Percentiles rank a stretch among this genome's conserved stretches.
These are phyloP conservation scores for Colletotrichum sublineola DNA, from an alignment of 2,329 filamentous ascomycete genomes.

Conservation along the genomic window DNA sequence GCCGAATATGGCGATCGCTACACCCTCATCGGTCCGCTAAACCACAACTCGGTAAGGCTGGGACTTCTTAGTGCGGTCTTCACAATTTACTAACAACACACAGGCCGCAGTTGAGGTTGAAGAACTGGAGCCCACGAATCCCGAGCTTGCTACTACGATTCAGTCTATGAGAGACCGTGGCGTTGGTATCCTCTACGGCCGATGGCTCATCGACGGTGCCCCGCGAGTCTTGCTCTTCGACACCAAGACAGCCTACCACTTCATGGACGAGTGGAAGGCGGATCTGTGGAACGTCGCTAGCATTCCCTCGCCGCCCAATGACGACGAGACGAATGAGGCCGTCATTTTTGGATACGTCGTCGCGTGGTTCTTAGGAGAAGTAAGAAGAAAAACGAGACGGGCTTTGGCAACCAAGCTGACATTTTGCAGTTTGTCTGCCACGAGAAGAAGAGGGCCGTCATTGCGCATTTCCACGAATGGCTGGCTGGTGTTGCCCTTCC, in stretches of 20 bases:
- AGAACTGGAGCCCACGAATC: slow-evolving; percentile 86
- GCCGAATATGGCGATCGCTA: slow-evolving; percentile 99
- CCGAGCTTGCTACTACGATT: slow-evolving; percentile 84
- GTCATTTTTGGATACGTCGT: slow-evolving; percentile 98
- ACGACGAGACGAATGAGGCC: slow-evolving; percentile 96
- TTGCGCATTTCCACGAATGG: slow-evolving; percentile 99
- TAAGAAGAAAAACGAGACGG: slow-evolving; percentile 59
- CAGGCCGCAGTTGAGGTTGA: slow-evolving; percentile 98
- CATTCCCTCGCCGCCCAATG: slow-evolving; percentile 91
- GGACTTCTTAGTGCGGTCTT: neutral
- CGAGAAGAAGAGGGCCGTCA: slow-evolving; percentile 91
- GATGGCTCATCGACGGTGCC: slow-evolving; percentile 97
- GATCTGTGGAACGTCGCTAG: slow-evolving; percentile 94
- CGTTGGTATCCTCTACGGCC: slow-evolving; percentile 89
- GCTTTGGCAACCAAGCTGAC: slow-evolving; percentile 33
- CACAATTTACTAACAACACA: slow-evolving; percentile 31
- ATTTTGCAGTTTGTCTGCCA: slow-evolving; percentile 84
- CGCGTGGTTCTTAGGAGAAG: slow-evolving; percentile 98
- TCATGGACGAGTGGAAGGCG: slow-evolving; percentile 95
- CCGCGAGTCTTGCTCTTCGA: slow-evolving; percentile 95
- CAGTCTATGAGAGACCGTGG: slow-evolving; percentile 93
- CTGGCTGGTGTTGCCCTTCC: slow-evolving; percentile 93
- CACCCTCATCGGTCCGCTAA: slow-evolving; percentile 93
- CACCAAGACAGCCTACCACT: slow-evolving; percentile 91
- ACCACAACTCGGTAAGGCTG: slow-evolving; percentile 82